A percentile compares a stretch with the other conserved stretches of the same genome.
Conservation (phyloP, 768 basidiomycete genomes). For the Leccinum sublutescens region DNA sequence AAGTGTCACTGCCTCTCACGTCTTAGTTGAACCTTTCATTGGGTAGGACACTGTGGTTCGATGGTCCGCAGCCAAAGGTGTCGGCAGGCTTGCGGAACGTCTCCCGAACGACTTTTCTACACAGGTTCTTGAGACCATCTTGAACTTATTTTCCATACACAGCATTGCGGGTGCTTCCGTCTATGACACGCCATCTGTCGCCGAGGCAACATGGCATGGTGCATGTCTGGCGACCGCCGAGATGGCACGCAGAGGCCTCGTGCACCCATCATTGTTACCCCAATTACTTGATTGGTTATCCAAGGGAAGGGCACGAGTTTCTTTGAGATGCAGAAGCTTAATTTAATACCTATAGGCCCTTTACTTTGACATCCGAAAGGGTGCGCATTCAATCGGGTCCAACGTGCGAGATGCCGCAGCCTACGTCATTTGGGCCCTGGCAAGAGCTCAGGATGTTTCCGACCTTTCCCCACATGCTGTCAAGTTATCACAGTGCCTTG, state of each 20-base stretch:
- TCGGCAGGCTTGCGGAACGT: conserved; percentile 80
- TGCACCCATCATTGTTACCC: conserved; percentile 54
- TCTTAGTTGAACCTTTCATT: conserved; percentile 1
- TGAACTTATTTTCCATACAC: conserved; percentile 76
- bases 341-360: conserved; percentile 58
- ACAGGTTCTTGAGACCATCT: conserved; percentile 80
- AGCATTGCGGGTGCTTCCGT: conserved; percentile 59
- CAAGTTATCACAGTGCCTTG: conserved; percentile 66
- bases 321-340: conserved; percentile 11
- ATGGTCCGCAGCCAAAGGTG: conserved; percentile 91
- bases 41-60: conserved; percentile 89
- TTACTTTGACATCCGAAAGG: conserved; percentile 89
- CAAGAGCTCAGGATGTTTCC: conserved; percentile 66
- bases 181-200: conserved; percentile 71
- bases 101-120: conserved; percentile 71
- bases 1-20: neutral
- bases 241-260: conserved; percentile 79
- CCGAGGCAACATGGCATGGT: conserved; percentile 94
- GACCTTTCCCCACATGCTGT: conserved; percentile 60
- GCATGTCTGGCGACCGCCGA: conserved; percentile 91
- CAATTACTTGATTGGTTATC: conserved; percentile 75
- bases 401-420: conserved; percentile 93
- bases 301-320: conserved; percentile 50
- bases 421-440: conserved; percentile 94
- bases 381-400: conserved; percentile 90